Evolutionary conservation across 495 filamentous ascomycete species (phyloP).

Genomic region (Xylaria nigripes): DNA sequence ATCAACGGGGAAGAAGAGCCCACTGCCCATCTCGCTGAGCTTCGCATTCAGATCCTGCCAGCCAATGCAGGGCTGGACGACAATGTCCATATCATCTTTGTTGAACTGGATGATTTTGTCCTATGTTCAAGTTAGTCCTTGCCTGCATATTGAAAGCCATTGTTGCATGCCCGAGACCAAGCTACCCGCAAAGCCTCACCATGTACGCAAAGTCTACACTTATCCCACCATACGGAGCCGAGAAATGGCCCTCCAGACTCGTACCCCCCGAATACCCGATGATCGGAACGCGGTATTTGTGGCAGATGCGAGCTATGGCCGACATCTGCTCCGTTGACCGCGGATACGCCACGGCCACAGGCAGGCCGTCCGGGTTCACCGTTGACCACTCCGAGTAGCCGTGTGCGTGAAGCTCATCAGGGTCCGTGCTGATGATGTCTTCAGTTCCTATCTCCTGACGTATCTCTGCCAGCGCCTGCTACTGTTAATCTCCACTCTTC

Average conservation of each 20-base stretch:
- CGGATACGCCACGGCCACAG: conserved; percentile 75
- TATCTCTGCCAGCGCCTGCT: conserved; percentile 61
- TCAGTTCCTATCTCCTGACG: conserved; percentile 46
- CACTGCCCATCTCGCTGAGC: conserved; percentile 56
- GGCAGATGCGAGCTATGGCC: conserved; percentile 68
- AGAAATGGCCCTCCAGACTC: conserved; percentile 83
- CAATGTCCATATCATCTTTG: conserved; percentile 82
- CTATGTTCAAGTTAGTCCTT: no score
- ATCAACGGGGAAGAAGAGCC: conserved; percentile 86
- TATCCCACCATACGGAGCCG: conserved; percentile 75
- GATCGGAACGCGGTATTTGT: conserved; percentile 78
- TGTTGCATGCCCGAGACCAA: no score
- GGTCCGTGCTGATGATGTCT: conserved; percentile 72
- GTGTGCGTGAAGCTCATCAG: conserved; percentile 70
- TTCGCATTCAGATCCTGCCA: conserved; percentile 85
- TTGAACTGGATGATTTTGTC: conserved; percentile 71
- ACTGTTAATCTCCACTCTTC: conserved; percentile 14
- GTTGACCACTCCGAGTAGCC: conserved; percentile 90
- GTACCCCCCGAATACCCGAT: conserved; percentile 82
- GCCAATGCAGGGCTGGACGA: conserved; percentile 83
- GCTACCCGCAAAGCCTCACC: conserved; percentile 28
- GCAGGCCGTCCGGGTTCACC: conserved; percentile 65
- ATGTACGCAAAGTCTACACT: conserved; percentile 84
- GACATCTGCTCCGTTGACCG: conserved; percentile 74
- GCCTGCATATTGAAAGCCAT: no score